Evolutionary conservation across 2,329 filamentous ascomycete genomes (phyloP), one percentile per base, ranked within the genome.

Genomic region (Nemania bipapillata): DNA sequence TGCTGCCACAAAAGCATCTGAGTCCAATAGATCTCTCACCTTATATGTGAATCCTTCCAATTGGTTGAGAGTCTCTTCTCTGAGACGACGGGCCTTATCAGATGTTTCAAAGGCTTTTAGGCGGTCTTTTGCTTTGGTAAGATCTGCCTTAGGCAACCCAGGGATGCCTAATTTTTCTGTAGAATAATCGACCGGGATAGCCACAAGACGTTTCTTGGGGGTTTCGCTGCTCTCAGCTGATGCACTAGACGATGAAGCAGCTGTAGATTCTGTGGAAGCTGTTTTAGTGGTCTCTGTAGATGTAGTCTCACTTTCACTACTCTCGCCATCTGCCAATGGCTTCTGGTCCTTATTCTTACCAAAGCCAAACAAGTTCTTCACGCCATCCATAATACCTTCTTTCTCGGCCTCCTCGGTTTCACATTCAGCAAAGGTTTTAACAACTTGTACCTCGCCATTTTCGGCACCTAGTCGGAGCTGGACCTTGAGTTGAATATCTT

Each of bases 351-450:
- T 97, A 82, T 93, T 93, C 76, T 92, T 92, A 28, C 95, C 96
- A 78, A 98, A 94, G 5, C 96, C 96, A 77, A 99, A 96, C 70
- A 97, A 88, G 72, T 94, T 96, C 86, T 99, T 99, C 73, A 98
- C 93, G 50, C 93, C 94, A 77, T 97, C 95, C 55, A 97, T 92
- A 56, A 98, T 74, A 59, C 91, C 90, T 71, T 92, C 92, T 79
- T 94, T 93, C 80, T 90, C 89, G 8, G 82, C 79, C 4, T 86
- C 86, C 60, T 96, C 92, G 28, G 91, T 88, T 78, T 97, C 92
- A 77, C 96, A 99, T 79, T 94, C 94, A 5, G 96, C 90, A 65
- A 86, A 86, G n/a, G 91, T 92, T 74, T 89, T 89, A 64, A 87
- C 80, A 59, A 98, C 86, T 69, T 94, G 91, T 2, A 96, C 93